These are phyloP conservation scores for Trichocladium uniseriatum DNA, from an alignment of 495 filamentous ascomycete species.

Conservation along the genomic window DNA sequence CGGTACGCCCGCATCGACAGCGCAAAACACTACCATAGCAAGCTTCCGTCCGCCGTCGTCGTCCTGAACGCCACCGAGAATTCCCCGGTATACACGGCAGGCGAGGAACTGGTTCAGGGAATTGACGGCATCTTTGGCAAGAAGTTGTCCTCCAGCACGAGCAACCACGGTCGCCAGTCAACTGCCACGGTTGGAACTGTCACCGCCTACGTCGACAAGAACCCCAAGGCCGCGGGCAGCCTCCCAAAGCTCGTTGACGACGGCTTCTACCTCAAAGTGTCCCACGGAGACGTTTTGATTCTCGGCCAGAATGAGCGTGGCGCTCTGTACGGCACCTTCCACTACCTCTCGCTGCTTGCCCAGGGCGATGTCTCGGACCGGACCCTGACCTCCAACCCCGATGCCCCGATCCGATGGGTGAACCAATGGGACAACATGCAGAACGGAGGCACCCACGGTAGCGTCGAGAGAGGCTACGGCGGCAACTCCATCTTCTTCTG, in stretches of 20 bases:
- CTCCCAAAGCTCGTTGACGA: slow-evolving; percentile 46
- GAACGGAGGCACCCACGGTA: slow-evolving; percentile 37
- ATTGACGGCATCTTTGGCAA: slow-evolving; percentile 46
- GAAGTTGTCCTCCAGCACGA: slow-evolving; percentile 24
- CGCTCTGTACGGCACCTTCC: slow-evolving; percentile 59
- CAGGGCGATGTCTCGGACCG: slow-evolving; percentile 52
- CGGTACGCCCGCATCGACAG: slow-evolving; percentile 50
- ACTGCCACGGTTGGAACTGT: slow-evolving; percentile 50
- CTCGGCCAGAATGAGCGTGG: slow-evolving; percentile 60
- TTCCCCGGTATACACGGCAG: slow-evolving; percentile 50
- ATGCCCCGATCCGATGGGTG: slow-evolving; percentile 56
- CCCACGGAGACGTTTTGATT: slow-evolving; percentile 43
- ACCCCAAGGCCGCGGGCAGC: slow-evolving; percentile 9
- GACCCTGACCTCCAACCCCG: slow-evolving; percentile 46
- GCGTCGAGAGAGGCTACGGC: slow-evolving; percentile 61
- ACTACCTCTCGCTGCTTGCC: slow-evolving; percentile 55
- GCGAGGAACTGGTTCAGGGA: slow-evolving; percentile 50
- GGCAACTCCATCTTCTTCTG: slow-evolving; percentile 61
- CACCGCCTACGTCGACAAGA: slow-evolving; percentile 35
- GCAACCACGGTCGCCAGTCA: not conserved
- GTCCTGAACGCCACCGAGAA: slow-evolving; percentile 42
- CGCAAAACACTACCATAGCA: slow-evolving; percentile 20
- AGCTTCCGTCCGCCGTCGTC: slow-evolving; percentile 43
- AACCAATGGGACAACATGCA: slow-evolving; percentile 69
- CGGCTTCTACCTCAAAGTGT: slow-evolving; percentile 51